A percentile compares a stretch with the other conserved stretches of the same genome.
Evolutionary conservation across 768 basidiomycete genomes (phyloP).

Genomic region (Mycena sanguinolenta): DNA sequence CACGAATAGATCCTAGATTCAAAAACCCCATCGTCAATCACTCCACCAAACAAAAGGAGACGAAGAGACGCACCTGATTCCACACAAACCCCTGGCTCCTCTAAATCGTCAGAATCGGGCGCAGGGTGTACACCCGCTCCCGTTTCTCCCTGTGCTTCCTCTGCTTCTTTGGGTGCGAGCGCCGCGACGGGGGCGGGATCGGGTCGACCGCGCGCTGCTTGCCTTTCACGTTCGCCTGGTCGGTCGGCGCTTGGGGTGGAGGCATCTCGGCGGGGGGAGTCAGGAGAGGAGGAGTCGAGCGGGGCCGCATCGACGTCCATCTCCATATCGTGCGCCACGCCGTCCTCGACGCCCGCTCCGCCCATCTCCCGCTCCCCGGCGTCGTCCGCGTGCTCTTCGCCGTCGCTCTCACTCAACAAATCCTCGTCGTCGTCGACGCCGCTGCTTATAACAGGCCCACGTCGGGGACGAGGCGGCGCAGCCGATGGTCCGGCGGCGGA

Average conservation of each 20-base stretch:
- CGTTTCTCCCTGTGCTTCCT: no score
- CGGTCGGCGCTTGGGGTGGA: slow-evolving; percentile 3
- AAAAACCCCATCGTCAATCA: no score
- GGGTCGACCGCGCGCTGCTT: slow-evolving; percentile 85
- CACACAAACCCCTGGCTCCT: slow-evolving; percentile 91
- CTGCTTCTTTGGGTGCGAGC: slow-evolving; percentile 67
- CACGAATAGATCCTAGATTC: slow-evolving; percentile 81
- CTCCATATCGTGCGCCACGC: slow-evolving; percentile 64
- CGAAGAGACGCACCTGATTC: slow-evolving; percentile 77
- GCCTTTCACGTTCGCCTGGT: slow-evolving; percentile 65
- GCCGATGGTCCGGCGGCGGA: no score
- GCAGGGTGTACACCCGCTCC: slow-evolving; percentile 69
- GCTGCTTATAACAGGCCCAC: no score
- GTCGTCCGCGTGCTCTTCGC: slow-evolving; percentile 50
- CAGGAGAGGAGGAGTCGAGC: no score
- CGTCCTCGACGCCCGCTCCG: slow-evolving; percentile 44
- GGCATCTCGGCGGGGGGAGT: no score
- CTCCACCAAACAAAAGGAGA: slow-evolving; percentile 1
- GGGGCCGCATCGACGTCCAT: slow-evolving; percentile 69
- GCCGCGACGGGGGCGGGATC: slow-evolving; percentile 62
- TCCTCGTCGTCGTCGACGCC: no score
- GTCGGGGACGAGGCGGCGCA: no score
- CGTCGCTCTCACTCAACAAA: no score
- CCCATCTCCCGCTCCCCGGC: slow-evolving; percentile 36
- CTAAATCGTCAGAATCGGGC: slow-evolving; percentile 90